A percentile compares a stretch with the other conserved stretches of the same genome.
phyloP scores from a whole-genome alignment of 352 stramenopile species.

The Phytophthora boehmeriae region DNA sequence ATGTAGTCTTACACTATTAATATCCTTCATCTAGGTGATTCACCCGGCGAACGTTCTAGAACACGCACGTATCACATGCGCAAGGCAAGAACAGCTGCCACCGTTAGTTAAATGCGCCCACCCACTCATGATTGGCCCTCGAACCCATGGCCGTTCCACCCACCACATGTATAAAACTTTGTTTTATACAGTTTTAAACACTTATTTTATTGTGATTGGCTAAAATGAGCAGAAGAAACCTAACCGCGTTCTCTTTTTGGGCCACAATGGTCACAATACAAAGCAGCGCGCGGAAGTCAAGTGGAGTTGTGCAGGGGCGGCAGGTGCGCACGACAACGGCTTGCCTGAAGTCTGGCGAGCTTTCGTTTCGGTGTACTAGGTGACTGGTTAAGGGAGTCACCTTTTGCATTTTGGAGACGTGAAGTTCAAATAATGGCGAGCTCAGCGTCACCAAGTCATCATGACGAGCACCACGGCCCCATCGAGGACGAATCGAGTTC shows the following conservation, averaged over 20 bases:
- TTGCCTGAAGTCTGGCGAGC: background rate
- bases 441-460: no score
- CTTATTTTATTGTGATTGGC: conserved; percentile 11
- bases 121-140: conserved; percentile 30
- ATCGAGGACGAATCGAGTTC: conserved; percentile 6
- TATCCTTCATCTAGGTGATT: no score
- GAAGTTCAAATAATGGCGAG: no score
- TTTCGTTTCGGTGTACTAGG: no score
- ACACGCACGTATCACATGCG: no score
- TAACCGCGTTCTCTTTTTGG: conserved; percentile 19
- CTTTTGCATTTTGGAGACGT: background rate
- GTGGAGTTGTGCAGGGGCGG: conserved; percentile 6
- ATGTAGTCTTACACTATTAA: no score
- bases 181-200: conserved; percentile 28
- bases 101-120: no score
- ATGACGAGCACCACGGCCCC: conserved; percentile 19
- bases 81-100: no score
- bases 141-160: background rate
- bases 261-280: conserved; percentile 23
- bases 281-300: conserved; percentile 23
- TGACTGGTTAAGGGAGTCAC: no score
- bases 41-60: no score
- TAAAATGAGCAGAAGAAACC: conserved; percentile 19
- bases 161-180: conserved; percentile 13
- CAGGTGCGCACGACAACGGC: no score